Evolutionary conservation across 75 land plant species (phyloP).

Genomic region (Picea glauca): DNA sequence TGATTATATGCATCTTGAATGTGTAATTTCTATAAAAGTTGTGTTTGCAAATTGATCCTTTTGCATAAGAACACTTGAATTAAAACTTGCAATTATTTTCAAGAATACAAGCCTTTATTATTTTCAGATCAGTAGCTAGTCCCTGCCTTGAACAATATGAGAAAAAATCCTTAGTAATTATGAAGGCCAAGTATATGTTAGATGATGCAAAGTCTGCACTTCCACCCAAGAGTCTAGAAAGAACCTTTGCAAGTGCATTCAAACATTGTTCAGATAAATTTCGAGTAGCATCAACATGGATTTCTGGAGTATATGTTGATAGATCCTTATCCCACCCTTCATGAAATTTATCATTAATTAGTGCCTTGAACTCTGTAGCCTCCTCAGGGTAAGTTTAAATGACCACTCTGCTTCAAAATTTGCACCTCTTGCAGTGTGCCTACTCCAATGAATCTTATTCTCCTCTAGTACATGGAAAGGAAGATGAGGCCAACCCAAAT

Average conservation of each 20-base stretch:
- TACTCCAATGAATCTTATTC: constrained; percentile 93
- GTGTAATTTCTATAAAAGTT: too few species aligned
- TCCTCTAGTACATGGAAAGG: constrained; percentile 93
- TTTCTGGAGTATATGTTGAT: constrained; percentile 66
- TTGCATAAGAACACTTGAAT: too few species aligned
- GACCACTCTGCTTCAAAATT: constrained; percentile 88
- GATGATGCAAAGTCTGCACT: constrained; percentile 86
- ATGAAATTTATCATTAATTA: constrained; percentile 51
- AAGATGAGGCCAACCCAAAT: constrained; percentile 56
- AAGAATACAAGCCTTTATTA: too few species aligned
- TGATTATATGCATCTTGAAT: too few species aligned
- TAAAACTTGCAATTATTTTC: too few species aligned
- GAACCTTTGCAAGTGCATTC: constrained; percentile 63
- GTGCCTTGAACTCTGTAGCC: constrained; percentile 55
- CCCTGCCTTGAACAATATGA: too few species aligned
- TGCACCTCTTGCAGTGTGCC: constrained; percentile 70
- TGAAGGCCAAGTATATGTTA: constrained; percentile 36
- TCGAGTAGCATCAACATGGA: constrained; percentile 61
- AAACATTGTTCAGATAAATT: constrained; percentile 61
- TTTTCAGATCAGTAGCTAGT: too few species aligned
- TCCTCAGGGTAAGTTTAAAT: constrained; percentile 64
- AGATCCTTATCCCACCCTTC: constrained; percentile 75
- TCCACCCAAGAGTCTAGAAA: constrained; percentile 82
- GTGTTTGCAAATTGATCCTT: too few species aligned
- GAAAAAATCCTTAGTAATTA: too few species aligned